A percentile compares a stretch with the other conserved stretches of the same genome.
Evolutionary conservation across 2,329 filamentous ascomycete species (phyloP).

Genomic region (Trichoderma afroharzianum): DNA sequence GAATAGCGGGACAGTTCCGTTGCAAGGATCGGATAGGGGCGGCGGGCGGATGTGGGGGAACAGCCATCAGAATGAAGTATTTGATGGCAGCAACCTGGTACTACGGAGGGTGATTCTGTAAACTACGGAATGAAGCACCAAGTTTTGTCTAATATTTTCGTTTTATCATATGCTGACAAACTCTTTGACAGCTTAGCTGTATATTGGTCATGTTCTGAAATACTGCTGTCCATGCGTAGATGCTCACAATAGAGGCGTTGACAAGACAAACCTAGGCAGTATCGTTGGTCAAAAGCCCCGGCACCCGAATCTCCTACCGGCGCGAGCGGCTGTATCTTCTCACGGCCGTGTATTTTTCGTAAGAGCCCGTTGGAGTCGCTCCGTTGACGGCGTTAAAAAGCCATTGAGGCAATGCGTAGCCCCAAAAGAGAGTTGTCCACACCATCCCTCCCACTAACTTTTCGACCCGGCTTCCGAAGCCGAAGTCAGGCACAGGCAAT

Average conservation of each 20-base stretch:
- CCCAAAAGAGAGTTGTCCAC: background rate
- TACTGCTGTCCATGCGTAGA: background rate
- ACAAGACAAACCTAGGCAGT: background rate
- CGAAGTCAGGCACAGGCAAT: background rate
- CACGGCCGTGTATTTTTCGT: conserved; percentile 1
- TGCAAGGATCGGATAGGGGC: conserved; percentile 11
- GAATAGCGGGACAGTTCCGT: conserved; percentile 14
- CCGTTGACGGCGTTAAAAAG: background rate
- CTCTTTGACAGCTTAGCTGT: background rate
- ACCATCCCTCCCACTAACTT: background rate
- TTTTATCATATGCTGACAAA: background rate
- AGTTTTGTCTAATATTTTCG: too few species aligned
- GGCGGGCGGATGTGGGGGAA: conserved; percentile 9
- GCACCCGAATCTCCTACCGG: background rate
- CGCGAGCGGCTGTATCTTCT: background rate
- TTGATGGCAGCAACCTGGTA: background rate
- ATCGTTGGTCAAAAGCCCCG: background rate
- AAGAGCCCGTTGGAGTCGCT: background rate
- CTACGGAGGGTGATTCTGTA: background rate
- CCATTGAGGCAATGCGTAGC: background rate
- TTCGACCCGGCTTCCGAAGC: conserved; percentile 10
- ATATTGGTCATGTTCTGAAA: background rate
- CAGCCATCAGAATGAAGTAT: background rate
- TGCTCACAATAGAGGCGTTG: background rate
- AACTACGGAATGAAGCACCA: background rate